Evolutionary conservation across 306 rosid species (phyloP), one percentile per base, ranked within the genome.

Genomic region (Fragaria ananassa): DNA sequence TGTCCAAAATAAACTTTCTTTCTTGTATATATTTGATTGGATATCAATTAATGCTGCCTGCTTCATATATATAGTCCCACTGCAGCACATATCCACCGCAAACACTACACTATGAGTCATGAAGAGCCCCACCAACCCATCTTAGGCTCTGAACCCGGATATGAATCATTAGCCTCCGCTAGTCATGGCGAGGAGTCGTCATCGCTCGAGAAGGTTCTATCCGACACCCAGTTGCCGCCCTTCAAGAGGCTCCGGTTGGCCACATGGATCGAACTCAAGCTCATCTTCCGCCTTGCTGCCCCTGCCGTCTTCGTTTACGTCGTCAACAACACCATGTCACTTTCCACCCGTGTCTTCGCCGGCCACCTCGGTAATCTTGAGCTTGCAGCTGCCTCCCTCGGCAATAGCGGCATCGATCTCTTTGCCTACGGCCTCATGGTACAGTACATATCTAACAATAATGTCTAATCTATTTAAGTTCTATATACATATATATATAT

Each of bases 301-400:
- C 97, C 97, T 1, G 95, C 97, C 1, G 81, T 91, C 70, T 41
- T 88, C 12, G 95, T 89, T 7, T 91, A 91, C 79, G 14, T 88
- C 66, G 66, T 89, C 84, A 91, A 91, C 86, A 82, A 84, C 79
- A 35, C 82, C 74, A 88, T 89, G 93, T 89, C 97, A 1, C 62
- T n/a, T 58, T 71, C 90, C 39, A 87, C 97, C 6, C 90, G 84
- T 11, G 82, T 87, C 80, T 87, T 86, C 35, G 83, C 89, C 42
- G 97, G 97, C 74, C 97, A 92, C 84, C 90, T 92, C 3, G 97
- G 96, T 42, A 92, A 92, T 44, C 91, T 88, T 31, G 82, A 90
- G 73, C 88, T 89, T 37, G 97, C 97, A 12, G 97, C 97, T 1
- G 86, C 97, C 29, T 82, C 86, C 71, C 95, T 92, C 6, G 97